These are phyloP conservation scores for Colletotrichum simmondsii DNA, from an alignment of 2,329 filamentous ascomycete species.

Conservation along the genomic window DNA sequence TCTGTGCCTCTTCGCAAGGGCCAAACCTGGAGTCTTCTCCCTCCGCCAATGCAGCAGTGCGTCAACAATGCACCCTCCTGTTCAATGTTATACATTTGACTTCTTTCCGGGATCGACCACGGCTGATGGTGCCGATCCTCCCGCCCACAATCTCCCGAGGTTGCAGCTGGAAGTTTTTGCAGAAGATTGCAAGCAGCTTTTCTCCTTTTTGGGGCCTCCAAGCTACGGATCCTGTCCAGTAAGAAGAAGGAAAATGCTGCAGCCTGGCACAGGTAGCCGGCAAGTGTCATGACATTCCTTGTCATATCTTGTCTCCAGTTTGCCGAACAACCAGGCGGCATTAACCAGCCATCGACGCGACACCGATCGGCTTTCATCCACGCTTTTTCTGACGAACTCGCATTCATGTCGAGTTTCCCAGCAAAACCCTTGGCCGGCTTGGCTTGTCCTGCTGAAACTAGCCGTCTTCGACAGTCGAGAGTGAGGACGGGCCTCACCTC, in stretches of 20 bases:
- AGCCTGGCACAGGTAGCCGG: neutral
- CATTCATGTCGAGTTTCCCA: neutral
- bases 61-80: neutral
- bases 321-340: neutral
- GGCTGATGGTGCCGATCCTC: neutral
- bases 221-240: neutral
- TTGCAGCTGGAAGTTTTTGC: neutral
- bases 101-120: neutral
- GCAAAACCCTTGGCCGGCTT: neutral
- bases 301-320: neutral
- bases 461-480: neutral
- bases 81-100: neutral
- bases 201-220: neutral
- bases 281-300: neutral
- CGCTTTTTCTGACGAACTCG: neutral
- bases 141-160: neutral
- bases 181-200: neutral
- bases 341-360: neutral
- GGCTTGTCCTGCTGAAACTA: neutral
- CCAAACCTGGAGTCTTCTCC: neutral
- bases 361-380: neutral
- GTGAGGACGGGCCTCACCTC: neutral
- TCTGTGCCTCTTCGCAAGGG: constrained; percentile 1
- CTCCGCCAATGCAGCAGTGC: neutral
- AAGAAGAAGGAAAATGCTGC: neutral